Percentiles rank a stretch among this genome's conserved stretches.
Evolutionary conservation across 768 basidiomycete species (phyloP).

Genomic region (Pseudohyphozyma bogoriensis): DNA sequence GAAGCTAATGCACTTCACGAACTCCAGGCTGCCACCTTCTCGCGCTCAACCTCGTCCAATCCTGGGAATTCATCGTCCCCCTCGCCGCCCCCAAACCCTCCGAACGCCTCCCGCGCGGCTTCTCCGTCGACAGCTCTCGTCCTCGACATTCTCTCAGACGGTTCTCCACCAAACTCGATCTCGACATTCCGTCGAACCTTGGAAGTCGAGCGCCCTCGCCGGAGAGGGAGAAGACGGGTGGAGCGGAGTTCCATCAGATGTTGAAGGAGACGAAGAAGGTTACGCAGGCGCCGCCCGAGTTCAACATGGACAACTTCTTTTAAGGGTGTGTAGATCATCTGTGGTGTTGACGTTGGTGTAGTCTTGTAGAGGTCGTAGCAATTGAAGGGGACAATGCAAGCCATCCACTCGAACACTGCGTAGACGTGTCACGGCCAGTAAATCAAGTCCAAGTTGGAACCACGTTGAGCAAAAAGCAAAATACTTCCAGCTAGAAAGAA

Average conservation of each 20-base stretch:
- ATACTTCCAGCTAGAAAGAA: too few relatives aligned
- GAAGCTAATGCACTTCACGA: background rate
- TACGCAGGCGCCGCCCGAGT: constrained; percentile 18
- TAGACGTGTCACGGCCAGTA: too few relatives aligned
- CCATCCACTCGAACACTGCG: too few relatives aligned
- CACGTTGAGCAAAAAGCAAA: too few relatives aligned
- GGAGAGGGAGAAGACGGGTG: background rate
- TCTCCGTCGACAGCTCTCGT: too few relatives aligned
- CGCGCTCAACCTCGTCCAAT: constrained; percentile 68
- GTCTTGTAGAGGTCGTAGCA: background rate
- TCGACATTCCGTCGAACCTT: constrained; percentile 3
- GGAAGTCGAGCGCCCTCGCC: constrained; percentile 9
- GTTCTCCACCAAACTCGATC: constrained; percentile 10
- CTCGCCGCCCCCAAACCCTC: background rate
- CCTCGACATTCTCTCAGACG: background rate
- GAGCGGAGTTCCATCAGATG: constrained; percentile 10
- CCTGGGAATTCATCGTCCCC: constrained; percentile 11
- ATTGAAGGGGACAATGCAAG: too few relatives aligned
- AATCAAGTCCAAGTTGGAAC: too few relatives aligned
- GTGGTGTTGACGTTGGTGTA: too few relatives aligned
- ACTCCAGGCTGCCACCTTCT: constrained; percentile 74
- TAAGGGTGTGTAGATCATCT: too few relatives aligned
- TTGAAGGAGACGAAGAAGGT: constrained; percentile 11
- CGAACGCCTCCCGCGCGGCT: background rate
- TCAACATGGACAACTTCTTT: constrained; percentile 24